Base-by-base conservation (phyloP, 2,329 filamentous ascomycete species). In the Colletotrichum sp. region DNA sequence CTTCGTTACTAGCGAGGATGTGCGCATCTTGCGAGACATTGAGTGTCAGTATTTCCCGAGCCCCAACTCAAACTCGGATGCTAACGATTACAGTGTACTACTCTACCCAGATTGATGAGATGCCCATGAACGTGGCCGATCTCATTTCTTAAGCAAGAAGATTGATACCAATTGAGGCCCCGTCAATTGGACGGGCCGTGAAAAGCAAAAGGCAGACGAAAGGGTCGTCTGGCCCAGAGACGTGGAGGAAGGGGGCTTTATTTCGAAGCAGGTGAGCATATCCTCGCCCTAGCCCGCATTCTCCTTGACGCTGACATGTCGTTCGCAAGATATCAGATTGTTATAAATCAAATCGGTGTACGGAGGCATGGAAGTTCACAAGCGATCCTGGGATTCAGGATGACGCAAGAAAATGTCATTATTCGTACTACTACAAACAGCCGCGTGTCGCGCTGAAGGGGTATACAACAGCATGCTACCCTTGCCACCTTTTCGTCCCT, bases 1-100 rank as follows among this genome's bases (percentile, higher is more conserved):
- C 88, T 99, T 99, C 82, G 97, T 99, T 78, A 99, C 97, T 4
- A 97, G 94, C 81, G 97, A 99, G 80, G 97, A 99, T 83, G 97
- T 99, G 74, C 94, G 97, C 82, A 99, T 99, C 82, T 90, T 99
- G 80, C 92, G 97, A 78, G 97, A 99, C 83, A 99, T 99, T 80
- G 97, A 99, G 87, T 87, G 93, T 96, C 87, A 85, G 92, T 89
- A 38, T 68, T 69, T 8, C n/a, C 24, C 4, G 1, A 59, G 31
- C 6, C 12, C 15, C 51, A 18, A 31, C 6, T 27, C 8, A 51
- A 15, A n/a, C 21, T 8, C 18, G 8, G 65, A 34, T 71, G 72
- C 86, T 88, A 76, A 88, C 21, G 64, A 69, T 8, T 8, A 13
- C 76, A 95, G 93, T 98, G 81, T 98, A 97, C 87, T 98, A 98